Evolutionary conservation across 2,329 filamentous ascomycete genomes (phyloP).

Genomic region (Ambrosiella cleistominuta): DNA sequence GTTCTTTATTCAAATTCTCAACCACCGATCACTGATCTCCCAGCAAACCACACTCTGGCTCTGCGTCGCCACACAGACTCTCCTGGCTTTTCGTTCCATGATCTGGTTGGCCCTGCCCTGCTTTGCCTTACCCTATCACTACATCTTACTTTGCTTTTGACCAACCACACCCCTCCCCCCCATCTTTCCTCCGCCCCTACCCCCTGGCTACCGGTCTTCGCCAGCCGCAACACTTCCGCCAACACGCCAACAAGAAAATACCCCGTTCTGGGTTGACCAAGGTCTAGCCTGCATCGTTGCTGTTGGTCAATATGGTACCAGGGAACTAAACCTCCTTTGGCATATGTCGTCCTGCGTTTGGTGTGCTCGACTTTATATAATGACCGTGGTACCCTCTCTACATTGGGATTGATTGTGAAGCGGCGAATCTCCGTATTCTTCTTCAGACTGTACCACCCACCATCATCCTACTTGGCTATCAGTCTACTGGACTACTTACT

Average conservation of each 20-base stretch:
- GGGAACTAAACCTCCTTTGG: constrained; percentile 10
- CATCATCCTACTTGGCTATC: background rate
- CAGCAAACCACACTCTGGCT: background rate
- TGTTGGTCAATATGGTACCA: background rate
- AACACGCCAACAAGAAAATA: background rate
- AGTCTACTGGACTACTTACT: background rate
- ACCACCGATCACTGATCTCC: background rate
- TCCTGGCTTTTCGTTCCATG: background rate
- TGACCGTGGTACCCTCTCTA: background rate
- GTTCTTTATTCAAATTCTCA: background rate
- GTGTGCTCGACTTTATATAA: constrained; percentile 8
- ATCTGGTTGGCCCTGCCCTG: background rate
- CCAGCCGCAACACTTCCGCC: background rate
- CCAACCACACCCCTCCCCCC: background rate
- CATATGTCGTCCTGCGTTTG: background rate
- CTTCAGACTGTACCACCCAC: background rate
- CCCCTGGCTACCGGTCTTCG: background rate
- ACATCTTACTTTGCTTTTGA: constrained; percentile 5
- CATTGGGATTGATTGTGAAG: background rate
- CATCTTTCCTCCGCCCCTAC: constrained; percentile 1
- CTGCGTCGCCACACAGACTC: background rate
- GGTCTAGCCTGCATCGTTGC: background rate
- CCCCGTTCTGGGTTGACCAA: background rate
- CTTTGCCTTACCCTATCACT: constrained; percentile 5
- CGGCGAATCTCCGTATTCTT: background rate